A percentile compares a stretch with the other conserved stretches of the same genome.
These are phyloP conservation scores for Mycena metata DNA, from an alignment of 768 basidiomycete genomes.

Conservation along the genomic window DNA sequence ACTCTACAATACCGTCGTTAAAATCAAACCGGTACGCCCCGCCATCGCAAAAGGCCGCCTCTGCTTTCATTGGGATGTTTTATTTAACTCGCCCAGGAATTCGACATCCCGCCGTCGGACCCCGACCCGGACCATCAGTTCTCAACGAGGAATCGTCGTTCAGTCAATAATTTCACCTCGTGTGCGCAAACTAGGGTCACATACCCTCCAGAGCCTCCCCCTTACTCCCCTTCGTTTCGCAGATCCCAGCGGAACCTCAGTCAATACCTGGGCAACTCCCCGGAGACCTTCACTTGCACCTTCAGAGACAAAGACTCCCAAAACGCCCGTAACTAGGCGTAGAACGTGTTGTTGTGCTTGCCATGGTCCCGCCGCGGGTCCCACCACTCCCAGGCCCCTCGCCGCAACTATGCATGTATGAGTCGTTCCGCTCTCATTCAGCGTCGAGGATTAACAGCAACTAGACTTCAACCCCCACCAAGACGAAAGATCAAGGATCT, in stretches of 20 bases:
- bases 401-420: not conserved
- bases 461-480: slow-evolving; percentile 5
- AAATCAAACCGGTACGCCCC: slow-evolving; percentile 22
- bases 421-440: not conserved
- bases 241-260: slow-evolving; percentile 31
- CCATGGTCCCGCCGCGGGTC: slow-evolving; percentile 12
- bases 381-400: not conserved
- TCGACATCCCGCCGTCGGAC: slow-evolving; percentile 35
- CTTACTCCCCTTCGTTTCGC: not conserved
- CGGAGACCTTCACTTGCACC: slow-evolving; percentile 8
- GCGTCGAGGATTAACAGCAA: not conserved
- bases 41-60: no score
- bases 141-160: slow-evolving; percentile 30
- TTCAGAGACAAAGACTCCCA: slow-evolving; percentile 19
- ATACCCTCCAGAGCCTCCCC: not conserved
- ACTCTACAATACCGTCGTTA: slow-evolving; percentile 23
- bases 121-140: slow-evolving; percentile 36
- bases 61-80: not conserved
- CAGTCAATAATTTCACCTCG: slow-evolving; percentile 23
- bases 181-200: not conserved
- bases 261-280: slow-evolving; percentile 26
- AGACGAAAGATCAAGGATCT: not conserved
- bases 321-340: not conserved
- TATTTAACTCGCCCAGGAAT: slow-evolving; percentile 15
- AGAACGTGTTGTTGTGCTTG: slow-evolving; percentile 24